Evolutionary conservation across 768 basidiomycete species (phyloP).

Genomic region (Roridomyces roridus): DNA sequence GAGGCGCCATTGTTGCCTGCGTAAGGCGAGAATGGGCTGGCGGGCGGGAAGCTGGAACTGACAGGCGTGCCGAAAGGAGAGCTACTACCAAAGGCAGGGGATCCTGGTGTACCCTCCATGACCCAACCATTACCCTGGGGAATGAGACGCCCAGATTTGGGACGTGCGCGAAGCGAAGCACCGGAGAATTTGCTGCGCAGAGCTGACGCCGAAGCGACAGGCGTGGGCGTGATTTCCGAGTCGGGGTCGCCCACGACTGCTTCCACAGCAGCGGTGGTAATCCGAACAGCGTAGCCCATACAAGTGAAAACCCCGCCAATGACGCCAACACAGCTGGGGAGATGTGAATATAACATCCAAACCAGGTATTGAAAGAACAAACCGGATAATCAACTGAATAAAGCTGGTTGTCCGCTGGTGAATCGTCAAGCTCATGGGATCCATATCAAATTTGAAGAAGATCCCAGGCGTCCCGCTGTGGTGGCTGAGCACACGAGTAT

Average conservation of each 20-base stretch:
- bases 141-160: slow-evolving; percentile 49
- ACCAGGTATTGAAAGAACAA: slow-evolving; percentile 6
- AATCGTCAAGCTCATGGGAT: slow-evolving; percentile 85
- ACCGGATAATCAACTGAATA: slow-evolving; percentile 81
- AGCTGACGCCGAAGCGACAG: slow-evolving; percentile 71
- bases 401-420: slow-evolving; percentile 88
- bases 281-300: slow-evolving; percentile 75
- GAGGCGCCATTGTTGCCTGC: background rate
- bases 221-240: slow-evolving; percentile 48
- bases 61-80: slow-evolving; percentile 16
- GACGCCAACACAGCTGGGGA: slow-evolving; percentile 78
- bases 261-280: slow-evolving; percentile 69
- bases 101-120: slow-evolving; percentile 51
- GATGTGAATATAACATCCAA: background rate
- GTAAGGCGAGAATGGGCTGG: slow-evolving; percentile 8
- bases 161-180: slow-evolving; percentile 63
- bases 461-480: slow-evolving; percentile 88
- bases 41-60: slow-evolving; percentile 9
- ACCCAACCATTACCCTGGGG: slow-evolving; percentile 68
- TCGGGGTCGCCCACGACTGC: slow-evolving; percentile 63
- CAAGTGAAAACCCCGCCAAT: slow-evolving; percentile 92
- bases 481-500: slow-evolving; percentile 76
- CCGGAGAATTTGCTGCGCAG: slow-evolving; percentile 75
- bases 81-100: slow-evolving; percentile 12
- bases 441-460: slow-evolving; percentile 98